Conservation (phyloP, 371 early-diverging fungal species). For the Mucor circinelloides region DNA sequence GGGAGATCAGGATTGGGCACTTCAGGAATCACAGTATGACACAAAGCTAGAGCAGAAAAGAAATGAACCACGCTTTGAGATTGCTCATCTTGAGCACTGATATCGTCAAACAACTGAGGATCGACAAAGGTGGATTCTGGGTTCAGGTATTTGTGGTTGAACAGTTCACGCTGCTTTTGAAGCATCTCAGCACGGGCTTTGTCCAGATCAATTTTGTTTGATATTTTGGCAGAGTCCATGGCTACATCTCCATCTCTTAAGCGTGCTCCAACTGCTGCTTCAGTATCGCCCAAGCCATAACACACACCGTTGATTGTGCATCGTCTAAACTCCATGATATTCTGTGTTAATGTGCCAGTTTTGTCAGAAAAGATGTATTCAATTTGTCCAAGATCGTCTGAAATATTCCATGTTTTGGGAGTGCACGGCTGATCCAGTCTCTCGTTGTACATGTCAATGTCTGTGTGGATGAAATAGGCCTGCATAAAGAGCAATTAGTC, state of each 20-base stretch:
- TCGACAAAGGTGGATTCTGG: slow-evolving; percentile 51
- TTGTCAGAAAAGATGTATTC: slow-evolving; percentile 97
- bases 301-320: slow-evolving; percentile 86
- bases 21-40: slow-evolving; percentile 78
- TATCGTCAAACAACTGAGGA: slow-evolving; percentile 45
- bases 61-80: slow-evolving; percentile 59
- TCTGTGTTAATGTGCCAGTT: slow-evolving; percentile 81
- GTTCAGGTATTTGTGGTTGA: slow-evolving; percentile 46
- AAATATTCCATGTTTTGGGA: slow-evolving; percentile 88
- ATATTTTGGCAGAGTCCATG: slow-evolving; percentile 19
- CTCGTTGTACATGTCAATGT: slow-evolving; percentile 87
- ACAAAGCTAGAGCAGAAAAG: slow-evolving; percentile 80
- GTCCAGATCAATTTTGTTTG: slow-evolving; percentile 30
- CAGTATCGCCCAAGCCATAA: slow-evolving; percentile 70
- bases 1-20: slow-evolving; percentile 45
- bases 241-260: slow-evolving; percentile 27
- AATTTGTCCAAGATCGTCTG: slow-evolving; percentile 86
- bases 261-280: slow-evolving; percentile 46
- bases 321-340: slow-evolving; percentile 79
- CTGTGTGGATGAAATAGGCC: slow-evolving; percentile 84
- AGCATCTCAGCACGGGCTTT: slow-evolving; percentile 43
- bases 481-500: slow-evolving; percentile 2
- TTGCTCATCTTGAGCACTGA: slow-evolving; percentile 38
- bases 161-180: slow-evolving; percentile 40
- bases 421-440: slow-evolving; percentile 77